Conservation (phyloP, 1,284 basidiomycete genomes). For the Ganoderma lucidum region DNA sequence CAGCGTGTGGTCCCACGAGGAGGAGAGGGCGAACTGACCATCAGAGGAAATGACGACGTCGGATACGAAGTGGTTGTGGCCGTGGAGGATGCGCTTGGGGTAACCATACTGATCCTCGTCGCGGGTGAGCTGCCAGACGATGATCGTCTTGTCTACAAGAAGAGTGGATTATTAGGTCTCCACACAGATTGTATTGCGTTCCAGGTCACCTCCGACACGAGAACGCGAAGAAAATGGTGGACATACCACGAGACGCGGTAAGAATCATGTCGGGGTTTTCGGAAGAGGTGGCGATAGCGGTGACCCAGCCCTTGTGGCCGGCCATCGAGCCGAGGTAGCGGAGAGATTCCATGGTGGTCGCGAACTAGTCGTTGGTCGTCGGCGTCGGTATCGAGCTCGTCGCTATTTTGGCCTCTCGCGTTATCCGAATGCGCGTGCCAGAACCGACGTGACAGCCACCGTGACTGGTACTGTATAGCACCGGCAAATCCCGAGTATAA, state of each 20-base stretch:
- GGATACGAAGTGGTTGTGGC: constrained; percentile 99
- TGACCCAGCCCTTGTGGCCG: constrained; percentile 97
- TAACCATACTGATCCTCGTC: constrained; percentile 94
- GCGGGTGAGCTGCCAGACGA: constrained; percentile 98
- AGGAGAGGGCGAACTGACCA: constrained; percentile 99
- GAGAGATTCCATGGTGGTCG: constrained; percentile 82
- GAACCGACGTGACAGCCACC: constrained; percentile 63
- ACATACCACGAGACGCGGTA: constrained; percentile 93
- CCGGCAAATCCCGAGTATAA: constrained; percentile 44
- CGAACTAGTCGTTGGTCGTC: constrained; percentile 48
- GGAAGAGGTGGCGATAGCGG: constrained; percentile 95
- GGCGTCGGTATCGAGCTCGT: constrained; percentile 43
- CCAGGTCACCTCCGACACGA: neutral
- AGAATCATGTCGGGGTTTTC: constrained; percentile 98
- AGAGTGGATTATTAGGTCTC: neutral
- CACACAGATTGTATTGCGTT: neutral
- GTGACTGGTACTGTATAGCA: constrained; percentile 58
- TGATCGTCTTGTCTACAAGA: constrained; percentile 95
- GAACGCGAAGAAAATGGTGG: constrained; percentile 28
- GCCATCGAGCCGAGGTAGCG: constrained; percentile 93
- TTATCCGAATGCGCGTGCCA: constrained; percentile 26
- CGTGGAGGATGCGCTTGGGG: constrained; percentile 97
- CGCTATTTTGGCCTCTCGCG: constrained; percentile 36
- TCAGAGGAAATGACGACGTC: constrained; percentile 99
- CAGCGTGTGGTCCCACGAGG: constrained; percentile 99